Evolutionary conservation across 2,329 filamentous ascomycete genomes (phyloP), one percentile per base, ranked within the genome.

Genomic region (Anthostomella pinea): DNA sequence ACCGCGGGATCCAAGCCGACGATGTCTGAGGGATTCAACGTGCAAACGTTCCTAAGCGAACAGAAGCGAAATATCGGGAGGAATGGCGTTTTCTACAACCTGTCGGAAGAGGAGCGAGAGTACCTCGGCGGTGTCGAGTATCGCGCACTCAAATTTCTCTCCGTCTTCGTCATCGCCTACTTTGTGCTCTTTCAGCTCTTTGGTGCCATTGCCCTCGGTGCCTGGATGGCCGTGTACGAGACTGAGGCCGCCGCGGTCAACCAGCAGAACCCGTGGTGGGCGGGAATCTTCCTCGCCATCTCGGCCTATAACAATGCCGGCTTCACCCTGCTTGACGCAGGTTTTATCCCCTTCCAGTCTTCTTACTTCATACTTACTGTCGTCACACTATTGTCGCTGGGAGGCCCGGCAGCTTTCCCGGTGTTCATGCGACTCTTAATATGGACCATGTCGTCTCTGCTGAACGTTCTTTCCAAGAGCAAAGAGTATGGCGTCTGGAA

Each of bases 271-370:
- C 69, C 74, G 28, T 77, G 71, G 69, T 78, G 74, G 73, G 60
- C 73, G 5, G 73, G 73, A 19, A 65, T 68, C 20, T 79, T 79
- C 60, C 73, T 76, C 45, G 70, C 69, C 5, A 64, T 74, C 6
- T 73, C 69, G 17, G 73, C 73, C 0, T 78, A 77, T 54, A 77
- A 75, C 56, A 78, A 77, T 41, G 71, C 66, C 7, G 75, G 75
- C n/a, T 75, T 79, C 70, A 71, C 65, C 25, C 59, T 77, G 33
- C 56, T 78, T 14, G 73, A 77, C 49, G 68, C 68, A 6, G 76
- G 77, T 32, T 74, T 79, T 51, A 23, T 57, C 5, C 52, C 68
- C 0, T 75, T 72, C 39, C 68, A 69, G 35, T 61, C 51, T n/a
- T 58, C 55, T n/a, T 59, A 54, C 17, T 60, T 61, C 27, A 46